Conservation (phyloP, 169 alveolate species). For the Cryptosporidium sp. region DNA sequence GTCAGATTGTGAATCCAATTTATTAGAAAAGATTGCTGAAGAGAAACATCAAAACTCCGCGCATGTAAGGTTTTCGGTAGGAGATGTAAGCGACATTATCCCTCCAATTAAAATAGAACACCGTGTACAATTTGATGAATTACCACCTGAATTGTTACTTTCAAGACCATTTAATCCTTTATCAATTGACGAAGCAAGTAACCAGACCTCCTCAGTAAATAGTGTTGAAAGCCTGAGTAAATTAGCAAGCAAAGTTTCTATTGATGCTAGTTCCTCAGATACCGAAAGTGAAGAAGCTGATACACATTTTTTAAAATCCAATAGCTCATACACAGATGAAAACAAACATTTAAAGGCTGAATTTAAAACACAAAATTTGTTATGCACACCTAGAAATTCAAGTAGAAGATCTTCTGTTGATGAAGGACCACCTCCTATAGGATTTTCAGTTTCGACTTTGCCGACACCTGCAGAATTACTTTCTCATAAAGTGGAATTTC, state of each 20-base stretch:
- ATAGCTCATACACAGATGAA: not conserved
- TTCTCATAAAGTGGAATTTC: slow-evolving; percentile 68
- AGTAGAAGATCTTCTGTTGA: slow-evolving; percentile 75
- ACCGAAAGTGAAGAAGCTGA: not conserved
- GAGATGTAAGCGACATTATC: slow-evolving; percentile 72
- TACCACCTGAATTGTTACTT: slow-evolving; percentile 65
- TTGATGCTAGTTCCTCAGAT: slow-evolving; percentile 9
- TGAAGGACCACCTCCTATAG: slow-evolving; percentile 69
- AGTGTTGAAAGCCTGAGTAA: slow-evolving; percentile 40
- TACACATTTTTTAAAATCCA: no score
- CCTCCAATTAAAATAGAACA: slow-evolving; percentile 69
- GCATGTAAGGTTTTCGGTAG: slow-evolving; percentile 72
- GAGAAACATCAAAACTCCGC: slow-evolving; percentile 14
- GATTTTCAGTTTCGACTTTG: slow-evolving; percentile 56
- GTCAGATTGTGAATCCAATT: not conserved
- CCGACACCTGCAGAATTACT: slow-evolving; percentile 75
- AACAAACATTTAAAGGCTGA: not conserved
- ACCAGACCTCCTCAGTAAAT: slow-evolving; percentile 58
- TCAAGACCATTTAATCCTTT: slow-evolving; percentile 70
- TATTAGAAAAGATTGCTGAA: not conserved
- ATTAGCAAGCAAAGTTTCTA: slow-evolving; percentile 1
- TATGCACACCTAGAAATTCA: slow-evolving; percentile 31
- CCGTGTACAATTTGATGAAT: slow-evolving; percentile 68
- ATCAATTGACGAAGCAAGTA: slow-evolving; percentile 69
- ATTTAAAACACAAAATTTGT: not conserved